Base-by-base conservation (phyloP, 345 rosid species). In the Pseudoturritis turrita region DNA sequence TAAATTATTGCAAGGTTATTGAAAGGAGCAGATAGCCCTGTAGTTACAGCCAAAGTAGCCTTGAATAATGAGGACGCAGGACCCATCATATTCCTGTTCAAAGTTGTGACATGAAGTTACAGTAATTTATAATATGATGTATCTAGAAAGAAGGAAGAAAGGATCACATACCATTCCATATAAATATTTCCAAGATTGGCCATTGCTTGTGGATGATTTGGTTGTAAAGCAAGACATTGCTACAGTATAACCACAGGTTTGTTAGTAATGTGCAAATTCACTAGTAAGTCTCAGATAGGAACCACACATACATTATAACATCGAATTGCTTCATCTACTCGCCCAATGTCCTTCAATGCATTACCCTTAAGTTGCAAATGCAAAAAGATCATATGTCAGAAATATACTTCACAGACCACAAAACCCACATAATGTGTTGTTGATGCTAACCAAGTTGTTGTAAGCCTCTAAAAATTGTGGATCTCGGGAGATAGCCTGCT, bases 141-240 rank as follows among this genome's bases (percentile, higher is more conserved):
- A 63, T 62, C 41, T 21, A 45, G 33, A 4, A 37, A 67, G 63
- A 50, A 53, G 22, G 19, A 36, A 56, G 33, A 62, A 66, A 46
- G 55, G 23, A 59, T 50, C 63, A 59, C 64, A 28, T 83, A 92
- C 99, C 99, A 90, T 79, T 96, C 99, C 98, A 92, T 92, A 72
- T 96, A 96, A 74, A 96, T 85, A 72, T 96, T 92, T 67, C 99
- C 99, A 66, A 96, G 92, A 72, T 96, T 96, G 62, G 98, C 91
- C 60, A 96, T 90, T 14, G 99, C 97, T 80, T 92, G 98, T 23
- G 98, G 99, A 67, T 96, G 99, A 67, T 77, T 88, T 8, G 98
- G 91, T 74, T 96, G 98, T 65, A 92, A 79, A 17, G 86, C 22
- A 74, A 96, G 97, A 70, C 98, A 96, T 88, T 96, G 94, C 99